These are phyloP conservation scores for Macadamia tetraphylla DNA, from an alignment of 164 flowering plant genomes.

Conservation along the genomic window DNA sequence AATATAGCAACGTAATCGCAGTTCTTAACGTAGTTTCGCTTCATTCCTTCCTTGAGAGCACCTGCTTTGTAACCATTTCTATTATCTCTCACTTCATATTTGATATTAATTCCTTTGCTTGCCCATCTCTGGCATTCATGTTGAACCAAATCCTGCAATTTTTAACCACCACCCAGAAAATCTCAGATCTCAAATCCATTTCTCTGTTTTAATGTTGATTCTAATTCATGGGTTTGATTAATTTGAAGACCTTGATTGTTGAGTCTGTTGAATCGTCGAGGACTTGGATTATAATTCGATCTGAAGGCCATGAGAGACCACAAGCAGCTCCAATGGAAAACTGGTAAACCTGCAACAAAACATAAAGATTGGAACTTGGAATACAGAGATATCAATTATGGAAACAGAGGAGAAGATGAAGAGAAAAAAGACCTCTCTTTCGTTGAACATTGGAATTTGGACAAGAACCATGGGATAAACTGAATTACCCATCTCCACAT, in stretches of 20 bases:
- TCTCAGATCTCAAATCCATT: background rate
- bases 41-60: slow-evolving; percentile 88
- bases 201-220: background rate
- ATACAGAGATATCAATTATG: background rate
- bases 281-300: slow-evolving; percentile 75
- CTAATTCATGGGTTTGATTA: background rate
- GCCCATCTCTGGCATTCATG: slow-evolving; percentile 82
- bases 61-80: slow-evolving; percentile 93
- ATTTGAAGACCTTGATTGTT: slow-evolving; percentile 47
- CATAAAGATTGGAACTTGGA: background rate
- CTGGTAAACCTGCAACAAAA: slow-evolving; percentile 62
- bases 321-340: slow-evolving; percentile 89
- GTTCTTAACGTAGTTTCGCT: slow-evolving; percentile 67
- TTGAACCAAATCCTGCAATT: slow-evolving; percentile 55
- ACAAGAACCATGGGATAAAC: slow-evolving; percentile 44
- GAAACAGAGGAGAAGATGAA: background rate
- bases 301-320: slow-evolving; percentile 89
- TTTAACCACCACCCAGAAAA: background rate
- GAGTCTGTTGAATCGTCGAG: slow-evolving; percentile 87
- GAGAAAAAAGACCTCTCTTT: slow-evolving; percentile 53
- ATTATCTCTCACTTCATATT: slow-evolving; percentile 76
- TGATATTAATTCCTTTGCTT: slow-evolving; percentile 75
- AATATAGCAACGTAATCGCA: slow-evolving; percentile 87
- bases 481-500: slow-evolving; percentile 49
- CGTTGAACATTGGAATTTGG: slow-evolving; percentile 91